Percentiles rank a stretch among this genome's conserved stretches.
Conservation (phyloP, 371 early-diverging fungal genomes). For the Rhizopus microsporus region DNA sequence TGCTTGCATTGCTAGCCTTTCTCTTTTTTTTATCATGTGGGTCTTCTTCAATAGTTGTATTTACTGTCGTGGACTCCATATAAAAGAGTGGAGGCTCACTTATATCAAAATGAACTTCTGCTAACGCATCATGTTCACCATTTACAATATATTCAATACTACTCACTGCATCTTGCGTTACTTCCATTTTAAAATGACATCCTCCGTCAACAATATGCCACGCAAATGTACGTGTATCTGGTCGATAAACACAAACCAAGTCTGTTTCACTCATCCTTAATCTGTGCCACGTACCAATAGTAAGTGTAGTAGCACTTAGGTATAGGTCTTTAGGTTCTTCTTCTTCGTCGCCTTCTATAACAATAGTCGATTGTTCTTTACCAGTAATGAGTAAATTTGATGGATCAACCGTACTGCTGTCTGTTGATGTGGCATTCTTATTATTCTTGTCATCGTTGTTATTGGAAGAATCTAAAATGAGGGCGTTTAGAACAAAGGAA, state of each 20-base stretch:
- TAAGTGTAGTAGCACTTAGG: conserved; percentile 63
- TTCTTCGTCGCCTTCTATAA: conserved; percentile 5
- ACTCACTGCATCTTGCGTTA: conserved; percentile 58
- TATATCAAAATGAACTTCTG: conserved; percentile 64
- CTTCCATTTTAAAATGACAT: conserved; percentile 71
- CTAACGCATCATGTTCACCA: conserved; percentile 45
- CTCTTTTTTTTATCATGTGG: background rate
- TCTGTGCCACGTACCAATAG: conserved; percentile 81
- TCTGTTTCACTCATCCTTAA: conserved; percentile 61
- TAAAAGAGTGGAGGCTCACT: conserved; percentile 65
- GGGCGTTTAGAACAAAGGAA: background rate
- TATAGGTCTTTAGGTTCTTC: conserved; percentile 33
- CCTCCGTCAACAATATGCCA: conserved; percentile 74
- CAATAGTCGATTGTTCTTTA: conserved; percentile 3
- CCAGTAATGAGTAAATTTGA: conserved; percentile 20
- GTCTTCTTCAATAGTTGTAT: conserved; percentile 8
- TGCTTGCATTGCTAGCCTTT: background rate
- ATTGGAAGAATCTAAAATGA: background rate
- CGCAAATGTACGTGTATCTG: conserved; percentile 56
- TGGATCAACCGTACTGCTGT: conserved; percentile 21
- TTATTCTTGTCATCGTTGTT: background rate
- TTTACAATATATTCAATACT: conserved; percentile 56
- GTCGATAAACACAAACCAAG: conserved; percentile 65
- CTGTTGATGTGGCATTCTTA: no score
- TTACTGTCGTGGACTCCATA: conserved; percentile 48